phyloP scores from a whole-genome alignment of 2,329 filamentous ascomycete species.

The Helotiales sp. region DNA sequence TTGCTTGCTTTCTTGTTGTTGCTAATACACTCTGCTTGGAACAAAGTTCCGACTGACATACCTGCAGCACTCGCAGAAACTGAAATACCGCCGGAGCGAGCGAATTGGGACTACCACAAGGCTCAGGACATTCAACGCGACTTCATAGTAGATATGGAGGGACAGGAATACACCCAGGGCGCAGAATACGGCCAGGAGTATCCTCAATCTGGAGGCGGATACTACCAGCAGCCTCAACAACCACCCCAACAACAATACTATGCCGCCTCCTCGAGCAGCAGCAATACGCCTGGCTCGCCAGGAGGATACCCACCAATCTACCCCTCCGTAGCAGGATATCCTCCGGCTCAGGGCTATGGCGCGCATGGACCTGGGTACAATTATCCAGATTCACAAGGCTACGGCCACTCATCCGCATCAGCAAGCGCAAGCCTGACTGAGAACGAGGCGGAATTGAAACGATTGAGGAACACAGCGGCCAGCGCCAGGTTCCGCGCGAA shows the following conservation, averaged over 20 bases:
- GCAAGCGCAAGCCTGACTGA: background rate
- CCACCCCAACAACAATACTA: background rate
- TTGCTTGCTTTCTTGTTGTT: background rate
- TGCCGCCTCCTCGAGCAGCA: background rate
- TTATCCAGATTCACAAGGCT: background rate
- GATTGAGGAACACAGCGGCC: conserved; percentile 83
- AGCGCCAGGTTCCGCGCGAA: conserved; percentile 88
- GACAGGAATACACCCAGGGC: background rate
- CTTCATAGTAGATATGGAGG: no score
- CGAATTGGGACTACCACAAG: background rate
- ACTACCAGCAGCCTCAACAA: background rate
- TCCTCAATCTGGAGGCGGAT: background rate
- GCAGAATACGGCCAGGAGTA: background rate
- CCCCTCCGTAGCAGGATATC: background rate
- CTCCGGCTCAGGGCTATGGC: background rate
- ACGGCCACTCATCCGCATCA: background rate
- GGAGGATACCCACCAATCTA: background rate
- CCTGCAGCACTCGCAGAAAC: background rate
- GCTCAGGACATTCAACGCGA: no score
- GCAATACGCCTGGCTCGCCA: background rate
- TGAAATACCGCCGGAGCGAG: background rate
- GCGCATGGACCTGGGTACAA: background rate
- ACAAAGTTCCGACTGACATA: background rate
- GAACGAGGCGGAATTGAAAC: conserved; percentile 49
- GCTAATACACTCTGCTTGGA: background rate